These are phyloP conservation scores for Capronia coronata DNA, from an alignment of 2,329 filamentous ascomycete species.

Conservation along the genomic window DNA sequence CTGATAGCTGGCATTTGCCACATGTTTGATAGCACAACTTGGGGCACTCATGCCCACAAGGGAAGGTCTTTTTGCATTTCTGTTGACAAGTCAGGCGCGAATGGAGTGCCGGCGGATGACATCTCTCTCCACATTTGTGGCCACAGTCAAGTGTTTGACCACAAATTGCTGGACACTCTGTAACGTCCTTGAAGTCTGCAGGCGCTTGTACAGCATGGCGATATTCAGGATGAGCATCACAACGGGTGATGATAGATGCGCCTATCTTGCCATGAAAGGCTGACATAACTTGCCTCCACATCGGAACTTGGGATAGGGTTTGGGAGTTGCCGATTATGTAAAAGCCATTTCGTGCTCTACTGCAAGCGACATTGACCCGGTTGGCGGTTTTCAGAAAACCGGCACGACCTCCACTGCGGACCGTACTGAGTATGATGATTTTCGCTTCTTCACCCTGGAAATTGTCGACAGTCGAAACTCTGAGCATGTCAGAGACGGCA, in stretches of 20 bases:
- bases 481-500: constrained; percentile 28
- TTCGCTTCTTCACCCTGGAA: constrained; percentile 36
- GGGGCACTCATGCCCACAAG: constrained; percentile 24
- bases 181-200: constrained; percentile 27
- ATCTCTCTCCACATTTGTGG: constrained; percentile 23
- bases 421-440: constrained; percentile 32
- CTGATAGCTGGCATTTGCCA: constrained; percentile 15
- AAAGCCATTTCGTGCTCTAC: constrained; percentile 33
- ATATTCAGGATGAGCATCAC: constrained; percentile 26
- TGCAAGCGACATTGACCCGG: constrained; percentile 34
- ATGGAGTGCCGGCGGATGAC: constrained; percentile 27
- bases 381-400: constrained; percentile 34
- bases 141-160: constrained; percentile 28
- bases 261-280: constrained; percentile 28
- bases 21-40: constrained; percentile 26
- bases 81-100: constrained; percentile 22
- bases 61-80: constrained; percentile 19
- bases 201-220: constrained; percentile 21
- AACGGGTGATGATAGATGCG: constrained; percentile 26
- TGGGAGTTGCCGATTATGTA: constrained; percentile 33
- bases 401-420: constrained; percentile 31
- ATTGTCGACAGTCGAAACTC: constrained; percentile 32
- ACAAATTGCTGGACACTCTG: constrained; percentile 27
- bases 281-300: constrained; percentile 30
- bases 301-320: constrained; percentile 26